Evolutionary conservation across 2,329 filamentous ascomycete genomes (phyloP).

Genomic region (Cercospora canescens): DNA sequence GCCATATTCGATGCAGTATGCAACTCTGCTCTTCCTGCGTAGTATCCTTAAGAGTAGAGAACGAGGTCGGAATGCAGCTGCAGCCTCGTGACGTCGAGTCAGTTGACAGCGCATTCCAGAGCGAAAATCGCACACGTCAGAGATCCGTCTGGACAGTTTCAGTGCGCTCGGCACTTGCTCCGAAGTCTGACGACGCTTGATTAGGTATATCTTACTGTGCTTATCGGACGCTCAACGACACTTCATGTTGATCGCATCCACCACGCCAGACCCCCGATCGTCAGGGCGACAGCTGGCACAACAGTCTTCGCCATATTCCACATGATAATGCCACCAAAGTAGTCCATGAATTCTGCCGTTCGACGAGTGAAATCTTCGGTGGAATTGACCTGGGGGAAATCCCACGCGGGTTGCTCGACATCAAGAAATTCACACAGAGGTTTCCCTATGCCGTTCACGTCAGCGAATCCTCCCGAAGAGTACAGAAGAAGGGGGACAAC

Average conservation of each 20-base stretch:
- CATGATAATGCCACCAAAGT: background rate
- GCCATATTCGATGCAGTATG: background rate
- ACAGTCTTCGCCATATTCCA: slow-evolving; percentile 4
- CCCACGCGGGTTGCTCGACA: slow-evolving; percentile 5
- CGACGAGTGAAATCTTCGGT: slow-evolving; percentile 10
- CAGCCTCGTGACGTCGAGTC: no score
- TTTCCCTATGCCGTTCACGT: slow-evolving; percentile 3
- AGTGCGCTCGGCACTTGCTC: background rate
- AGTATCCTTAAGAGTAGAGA: no score
- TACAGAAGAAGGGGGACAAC: background rate
- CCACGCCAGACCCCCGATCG: background rate
- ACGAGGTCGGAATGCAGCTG: background rate
- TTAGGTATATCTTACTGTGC: background rate
- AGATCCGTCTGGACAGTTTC: background rate
- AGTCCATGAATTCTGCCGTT: background rate
- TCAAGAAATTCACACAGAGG: slow-evolving; percentile 13
- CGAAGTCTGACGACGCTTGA: background rate
- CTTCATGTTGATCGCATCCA: background rate
- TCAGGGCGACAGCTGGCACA: background rate
- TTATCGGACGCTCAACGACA: background rate
- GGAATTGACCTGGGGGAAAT: slow-evolving; percentile 10
- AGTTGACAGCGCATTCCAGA: no score
- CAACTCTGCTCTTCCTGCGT: no score
- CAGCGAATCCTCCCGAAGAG: background rate
- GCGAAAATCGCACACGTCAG: no score